phyloP scores from a whole-genome alignment of 805 yeast species.

The Ogataea philodendri region DNA sequence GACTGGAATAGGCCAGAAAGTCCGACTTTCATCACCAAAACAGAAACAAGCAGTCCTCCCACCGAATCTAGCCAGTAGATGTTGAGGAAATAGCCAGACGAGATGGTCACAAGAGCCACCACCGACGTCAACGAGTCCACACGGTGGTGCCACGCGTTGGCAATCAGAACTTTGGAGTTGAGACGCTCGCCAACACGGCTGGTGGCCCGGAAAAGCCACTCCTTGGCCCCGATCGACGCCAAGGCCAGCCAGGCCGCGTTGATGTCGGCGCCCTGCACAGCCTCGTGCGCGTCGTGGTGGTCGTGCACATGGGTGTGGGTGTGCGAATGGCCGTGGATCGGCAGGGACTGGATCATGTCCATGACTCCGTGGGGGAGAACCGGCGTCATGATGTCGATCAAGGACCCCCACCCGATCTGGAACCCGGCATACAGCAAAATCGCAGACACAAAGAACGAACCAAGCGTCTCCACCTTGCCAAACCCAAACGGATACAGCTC shows the following conservation, averaged over 20 bases:
- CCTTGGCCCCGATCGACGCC: constrained; percentile 83
- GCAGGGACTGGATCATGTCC: constrained; percentile 50
- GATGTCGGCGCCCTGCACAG: constrained; percentile 51
- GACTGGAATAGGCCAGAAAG: constrained; percentile 68
- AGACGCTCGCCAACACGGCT: constrained; percentile 71
- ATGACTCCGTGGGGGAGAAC: constrained; percentile 59
- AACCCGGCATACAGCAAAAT: constrained; percentile 84
- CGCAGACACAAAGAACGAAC: constrained; percentile 83
- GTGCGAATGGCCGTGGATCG: constrained; percentile 57
- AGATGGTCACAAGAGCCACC: constrained; percentile 85
- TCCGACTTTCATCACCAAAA: constrained; percentile 81
- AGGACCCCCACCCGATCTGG: constrained; percentile 85
- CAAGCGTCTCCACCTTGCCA: constrained; percentile 91
- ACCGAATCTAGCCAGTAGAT: constrained; percentile 86
- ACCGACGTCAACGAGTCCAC: constrained; percentile 90
- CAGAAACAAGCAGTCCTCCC: constrained; percentile 87
- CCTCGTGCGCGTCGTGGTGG: constrained; percentile 12
- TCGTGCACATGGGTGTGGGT: constrained; percentile 40
- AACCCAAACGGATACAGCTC: constrained; percentile 76
- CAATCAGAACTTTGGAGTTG: constrained; percentile 85
- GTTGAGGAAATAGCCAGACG: constrained; percentile 76
- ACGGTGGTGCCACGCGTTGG: constrained; percentile 99
- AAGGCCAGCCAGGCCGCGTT: constrained; percentile 97
- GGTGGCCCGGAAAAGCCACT: constrained; percentile 83
- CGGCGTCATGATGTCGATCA: constrained; percentile 65